Evolutionary conservation across 1,284 basidiomycete genomes (phyloP).

Genomic region (Leccinum variabile): DNA sequence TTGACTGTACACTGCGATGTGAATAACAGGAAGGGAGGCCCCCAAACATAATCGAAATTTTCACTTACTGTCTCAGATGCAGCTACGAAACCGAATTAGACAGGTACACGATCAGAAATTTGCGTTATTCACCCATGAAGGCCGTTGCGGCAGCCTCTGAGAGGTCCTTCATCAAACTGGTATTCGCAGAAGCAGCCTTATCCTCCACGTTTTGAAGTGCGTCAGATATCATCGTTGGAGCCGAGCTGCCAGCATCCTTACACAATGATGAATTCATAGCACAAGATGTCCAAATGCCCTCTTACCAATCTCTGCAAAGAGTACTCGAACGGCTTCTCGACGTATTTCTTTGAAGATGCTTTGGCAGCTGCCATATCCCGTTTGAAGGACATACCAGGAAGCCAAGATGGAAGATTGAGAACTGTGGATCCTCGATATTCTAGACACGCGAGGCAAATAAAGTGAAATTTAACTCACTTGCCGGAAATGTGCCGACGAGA

Average conservation of each 20-base stretch:
- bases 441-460: neutral
- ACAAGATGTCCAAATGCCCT: neutral
- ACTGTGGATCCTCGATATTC: slow-evolving; percentile 15
- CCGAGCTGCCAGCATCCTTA: slow-evolving; percentile 12
- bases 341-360: slow-evolving; percentile 14
- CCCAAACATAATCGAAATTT: neutral
- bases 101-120: neutral
- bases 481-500: slow-evolving; percentile 25
- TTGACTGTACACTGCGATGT: slow-evolving; percentile 17
- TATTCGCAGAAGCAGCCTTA: neutral
- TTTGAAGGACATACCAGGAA: slow-evolving; percentile 25
- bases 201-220: slow-evolving; percentile 17
- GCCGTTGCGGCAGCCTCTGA: slow-evolving; percentile 24
- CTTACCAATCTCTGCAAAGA: slow-evolving; percentile 21
- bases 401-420: slow-evolving; percentile 23
- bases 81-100: slow-evolving; percentile 17
- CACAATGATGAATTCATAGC: neutral
- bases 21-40: neutral
- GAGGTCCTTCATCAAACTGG: slow-evolving; percentile 13
- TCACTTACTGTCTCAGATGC: slow-evolving; percentile 25
- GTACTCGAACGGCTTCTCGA: slow-evolving; percentile 24
- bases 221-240: slow-evolving; percentile 26
- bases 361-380: slow-evolving; percentile 13
- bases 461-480: slow-evolving; percentile 12
- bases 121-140: slow-evolving; percentile 17